Conservation (phyloP, 2,329 filamentous ascomycete genomes). For the Talaromyces sp. region DNA sequence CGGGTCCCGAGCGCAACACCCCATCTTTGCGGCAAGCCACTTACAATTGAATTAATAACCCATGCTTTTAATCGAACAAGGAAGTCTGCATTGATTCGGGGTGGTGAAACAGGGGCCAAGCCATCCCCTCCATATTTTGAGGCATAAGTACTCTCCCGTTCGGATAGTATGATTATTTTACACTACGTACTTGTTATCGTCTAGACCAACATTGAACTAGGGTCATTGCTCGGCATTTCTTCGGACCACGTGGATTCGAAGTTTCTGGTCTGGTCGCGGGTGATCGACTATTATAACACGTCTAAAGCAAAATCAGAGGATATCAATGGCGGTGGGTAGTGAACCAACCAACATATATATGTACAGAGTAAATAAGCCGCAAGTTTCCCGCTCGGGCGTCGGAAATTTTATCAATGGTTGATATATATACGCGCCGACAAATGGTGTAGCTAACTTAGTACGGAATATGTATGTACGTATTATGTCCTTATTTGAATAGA, state of each 20-base stretch:
- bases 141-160: background rate
- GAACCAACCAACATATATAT: too few relatives aligned
- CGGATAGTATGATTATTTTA: too few relatives aligned
- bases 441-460: background rate
- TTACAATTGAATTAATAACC: background rate
- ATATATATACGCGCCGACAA: background rate
- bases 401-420: too few relatives aligned
- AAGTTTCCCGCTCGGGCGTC: background rate
- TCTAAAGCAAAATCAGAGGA: background rate
- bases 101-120: background rate
- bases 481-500: background rate
- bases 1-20: background rate
- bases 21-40: background rate
- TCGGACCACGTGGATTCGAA: background rate
- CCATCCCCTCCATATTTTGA: background rate
- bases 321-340: background rate
- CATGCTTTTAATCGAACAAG: background rate
- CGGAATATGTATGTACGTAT: background rate
- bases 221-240: background rate
- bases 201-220: background rate
- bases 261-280: background rate
- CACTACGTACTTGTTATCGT: too few relatives aligned
- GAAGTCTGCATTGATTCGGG: background rate
- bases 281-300: background rate
- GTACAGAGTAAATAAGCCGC: background rate